These are phyloP conservation scores for Botrytis fabae DNA, from an alignment of 2,329 filamentous ascomycete species.

Conservation along the genomic window DNA sequence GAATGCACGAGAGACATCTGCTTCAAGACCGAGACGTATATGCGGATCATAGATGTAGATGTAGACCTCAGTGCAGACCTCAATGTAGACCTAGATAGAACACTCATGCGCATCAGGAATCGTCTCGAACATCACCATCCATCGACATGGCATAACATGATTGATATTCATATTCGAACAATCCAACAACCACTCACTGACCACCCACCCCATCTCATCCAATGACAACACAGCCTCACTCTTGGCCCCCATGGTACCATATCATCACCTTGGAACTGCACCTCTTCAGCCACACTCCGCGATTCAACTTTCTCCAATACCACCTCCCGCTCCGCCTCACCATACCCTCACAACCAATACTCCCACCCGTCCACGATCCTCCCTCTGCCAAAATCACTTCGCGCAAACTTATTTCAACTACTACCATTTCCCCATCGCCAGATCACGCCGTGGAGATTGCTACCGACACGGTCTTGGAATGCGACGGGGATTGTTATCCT, in stretches of 20 bases:
- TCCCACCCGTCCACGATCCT: too few species aligned
- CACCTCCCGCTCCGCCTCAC: background rate
- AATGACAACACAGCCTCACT: conserved; percentile 11
- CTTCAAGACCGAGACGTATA: too few species aligned
- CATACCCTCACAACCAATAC: background rate
- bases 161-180: background rate
- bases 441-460: background rate
- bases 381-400: background rate
- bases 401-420: background rate
- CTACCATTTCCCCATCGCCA: background rate
- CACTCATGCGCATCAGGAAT: background rate
- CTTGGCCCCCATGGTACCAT: conserved; percentile 3
- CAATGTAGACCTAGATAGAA: too few species aligned
- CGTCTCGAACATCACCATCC: background rate
- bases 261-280: background rate
- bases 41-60: too few species aligned
- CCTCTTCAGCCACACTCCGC: background rate
- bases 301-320: background rate
- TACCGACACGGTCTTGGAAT: background rate
- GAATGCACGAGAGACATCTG: background rate
- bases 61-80: too few species aligned
- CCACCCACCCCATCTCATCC: background rate
- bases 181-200: background rate
- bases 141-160: background rate
- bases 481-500: background rate